A percentile compares a stretch with the other conserved stretches of the same genome.
phyloP scores from a whole-genome alignment of 441 rosid genomes.

The Syzygium malaccense region DNA sequence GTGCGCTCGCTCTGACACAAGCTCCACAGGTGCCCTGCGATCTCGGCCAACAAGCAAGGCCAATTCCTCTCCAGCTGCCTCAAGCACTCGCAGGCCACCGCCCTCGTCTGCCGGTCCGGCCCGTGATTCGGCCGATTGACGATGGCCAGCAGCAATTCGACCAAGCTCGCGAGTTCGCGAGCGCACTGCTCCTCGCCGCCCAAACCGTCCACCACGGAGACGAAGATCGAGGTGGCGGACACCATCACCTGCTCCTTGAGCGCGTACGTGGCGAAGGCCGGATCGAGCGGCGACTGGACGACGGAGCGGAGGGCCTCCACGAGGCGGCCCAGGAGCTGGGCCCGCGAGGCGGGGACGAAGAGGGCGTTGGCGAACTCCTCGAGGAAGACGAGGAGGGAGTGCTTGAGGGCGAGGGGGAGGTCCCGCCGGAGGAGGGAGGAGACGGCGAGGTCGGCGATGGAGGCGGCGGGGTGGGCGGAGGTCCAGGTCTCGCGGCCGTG shows the following conservation, averaged over 20 bases:
- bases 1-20: constrained; percentile 87
- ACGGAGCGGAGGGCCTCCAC: constrained; percentile 50
- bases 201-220: constrained; percentile 34
- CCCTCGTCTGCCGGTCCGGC: constrained; percentile 72
- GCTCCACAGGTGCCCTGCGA: constrained; percentile 79
- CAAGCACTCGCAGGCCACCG: constrained; percentile 78
- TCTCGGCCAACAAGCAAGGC: constrained; percentile 69
- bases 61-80: constrained; percentile 67
- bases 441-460: constrained; percentile 54
- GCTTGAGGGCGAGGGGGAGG: constrained; percentile 40
- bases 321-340: constrained; percentile 39
- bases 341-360: constrained; percentile 20
- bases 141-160: constrained; percentile 57
- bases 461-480: constrained; percentile 29
- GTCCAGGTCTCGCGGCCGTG: constrained; percentile 40
- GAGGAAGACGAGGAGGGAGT: constrained; percentile 62
- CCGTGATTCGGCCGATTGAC: constrained; percentile 89
- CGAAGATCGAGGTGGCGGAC: constrained; percentile 56
- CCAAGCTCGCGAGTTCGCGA: constrained; percentile 35
- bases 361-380: constrained; percentile 51
- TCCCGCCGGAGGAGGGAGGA: constrained; percentile 56
- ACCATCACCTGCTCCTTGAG: constrained; percentile 80
- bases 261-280: constrained; percentile 29
- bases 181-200: constrained; percentile 8
- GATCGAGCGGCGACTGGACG: constrained; percentile 67